Evolutionary conservation across 345 rosid genomes (phyloP).

Genomic region (Melaleuca alternifolia): DNA sequence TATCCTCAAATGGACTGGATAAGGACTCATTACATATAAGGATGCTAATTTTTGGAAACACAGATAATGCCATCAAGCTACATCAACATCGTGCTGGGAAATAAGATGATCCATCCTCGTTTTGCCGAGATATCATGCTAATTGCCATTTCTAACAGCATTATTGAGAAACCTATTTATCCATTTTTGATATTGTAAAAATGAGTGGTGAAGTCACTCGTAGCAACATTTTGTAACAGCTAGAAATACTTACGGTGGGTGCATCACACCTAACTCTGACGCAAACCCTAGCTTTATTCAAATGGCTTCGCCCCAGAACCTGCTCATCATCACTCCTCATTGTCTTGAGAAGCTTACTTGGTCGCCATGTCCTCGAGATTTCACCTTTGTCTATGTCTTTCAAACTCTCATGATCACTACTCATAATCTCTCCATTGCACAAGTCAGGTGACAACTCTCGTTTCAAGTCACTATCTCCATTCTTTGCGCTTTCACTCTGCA

Average conservation of each 20-base stretch:
- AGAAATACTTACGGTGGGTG: constrained; percentile 56
- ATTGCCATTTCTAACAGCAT: background rate
- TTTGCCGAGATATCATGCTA: background rate
- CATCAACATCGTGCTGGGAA: too few species aligned
- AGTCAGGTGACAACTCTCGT: constrained; percentile 2
- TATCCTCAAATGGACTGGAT: background rate
- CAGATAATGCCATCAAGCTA: too few species aligned
- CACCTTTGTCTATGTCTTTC: constrained; percentile 26
- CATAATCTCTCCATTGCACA: background rate
- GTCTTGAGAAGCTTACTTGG: constrained; percentile 26
- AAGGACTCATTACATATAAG: too few species aligned
- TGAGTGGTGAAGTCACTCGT: background rate
- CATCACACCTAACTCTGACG: constrained; percentile 73
- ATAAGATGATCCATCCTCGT: background rate
- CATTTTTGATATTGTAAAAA: background rate
- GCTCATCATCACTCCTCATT: constrained; percentile 26
- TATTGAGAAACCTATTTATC: background rate
- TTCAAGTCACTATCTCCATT: constrained; percentile 27
- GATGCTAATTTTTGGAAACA: too few species aligned
- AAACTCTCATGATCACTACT: constrained; percentile 20
- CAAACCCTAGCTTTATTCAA: constrained; percentile 85
- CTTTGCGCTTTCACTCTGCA: constrained; percentile 25
- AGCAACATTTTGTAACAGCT: background rate
- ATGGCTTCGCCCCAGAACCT: constrained; percentile 37
- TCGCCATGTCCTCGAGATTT: constrained; percentile 13